Percentiles rank a stretch among this genome's conserved stretches.
phyloP scores from a whole-genome alignment of 345 rosid species.

The Rhizophora mangle region DNA sequence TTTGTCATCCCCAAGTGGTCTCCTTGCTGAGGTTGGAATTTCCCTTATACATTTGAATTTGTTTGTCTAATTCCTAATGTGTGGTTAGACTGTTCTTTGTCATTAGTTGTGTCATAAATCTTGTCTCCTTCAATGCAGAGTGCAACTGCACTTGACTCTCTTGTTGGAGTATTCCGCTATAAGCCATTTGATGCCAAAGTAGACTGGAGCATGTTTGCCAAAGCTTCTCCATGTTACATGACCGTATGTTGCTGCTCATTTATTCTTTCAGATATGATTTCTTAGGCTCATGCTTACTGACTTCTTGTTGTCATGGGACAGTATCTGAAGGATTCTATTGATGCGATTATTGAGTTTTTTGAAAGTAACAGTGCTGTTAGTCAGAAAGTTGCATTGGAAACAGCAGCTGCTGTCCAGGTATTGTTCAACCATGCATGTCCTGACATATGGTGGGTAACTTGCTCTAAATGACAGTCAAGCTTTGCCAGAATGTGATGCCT shows the following conservation, averaged over 20 bases:
- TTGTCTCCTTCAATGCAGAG: slow-evolving; percentile 53
- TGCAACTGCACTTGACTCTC: slow-evolving; percentile 69
- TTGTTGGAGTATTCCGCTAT: slow-evolving; percentile 77
- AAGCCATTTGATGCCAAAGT: slow-evolving; percentile 93
- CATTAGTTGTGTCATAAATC: slow-evolving; percentile 18
- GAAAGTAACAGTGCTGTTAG: slow-evolving; percentile 75
- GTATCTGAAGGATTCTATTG: slow-evolving; percentile 89
- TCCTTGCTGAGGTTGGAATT: slow-evolving; percentile 76
- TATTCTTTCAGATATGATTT: neutral
- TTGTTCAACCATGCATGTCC: slow-evolving; percentile 8
- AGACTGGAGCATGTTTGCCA: slow-evolving; percentile 94
- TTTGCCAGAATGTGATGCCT: neutral
- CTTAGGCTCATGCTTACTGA: slow-evolving; percentile 7
- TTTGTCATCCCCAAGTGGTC: slow-evolving; percentile 91
- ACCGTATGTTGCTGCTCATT: slow-evolving; percentile 53
- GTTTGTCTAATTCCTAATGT: neutral
- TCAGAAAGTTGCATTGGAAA: slow-evolving; percentile 88
- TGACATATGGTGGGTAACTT: neutral
- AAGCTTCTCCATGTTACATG: slow-evolving; percentile 96
- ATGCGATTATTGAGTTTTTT: slow-evolving; percentile 73
- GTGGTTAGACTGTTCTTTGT: slow-evolving; percentile 13
- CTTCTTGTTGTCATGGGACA: slow-evolving; percentile 37
- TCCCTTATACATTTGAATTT: neutral
- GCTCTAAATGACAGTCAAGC: neutral
- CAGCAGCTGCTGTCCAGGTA: slow-evolving; percentile 99